Evolutionary conservation across 2,329 filamentous ascomycete species (phyloP).

Genomic region (Exophiala spinifera): DNA sequence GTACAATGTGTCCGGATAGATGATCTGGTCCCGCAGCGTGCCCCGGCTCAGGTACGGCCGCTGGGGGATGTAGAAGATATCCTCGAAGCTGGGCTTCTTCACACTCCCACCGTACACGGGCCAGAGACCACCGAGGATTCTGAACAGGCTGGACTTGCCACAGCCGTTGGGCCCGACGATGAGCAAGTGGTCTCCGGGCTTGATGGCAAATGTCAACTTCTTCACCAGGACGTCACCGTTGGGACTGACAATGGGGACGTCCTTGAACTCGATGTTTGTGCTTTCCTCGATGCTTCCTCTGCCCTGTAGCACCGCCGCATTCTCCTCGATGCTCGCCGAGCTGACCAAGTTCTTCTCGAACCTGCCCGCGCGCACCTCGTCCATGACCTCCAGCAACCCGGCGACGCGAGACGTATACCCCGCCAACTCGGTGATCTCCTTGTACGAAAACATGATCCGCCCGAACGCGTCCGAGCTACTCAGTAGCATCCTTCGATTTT

Average conservation of each 20-base stretch:
- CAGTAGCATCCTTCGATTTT: conserved; percentile 85
- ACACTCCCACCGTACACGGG: conserved; percentile 95
- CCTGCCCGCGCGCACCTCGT: conserved; percentile 81
- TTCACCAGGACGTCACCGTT: conserved; percentile 91
- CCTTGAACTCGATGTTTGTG: conserved; percentile 75
- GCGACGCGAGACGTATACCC: conserved; percentile 93
- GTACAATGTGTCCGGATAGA: conserved; percentile 85
- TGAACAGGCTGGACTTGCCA: conserved; percentile 92
- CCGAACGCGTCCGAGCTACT: conserved; percentile 95
- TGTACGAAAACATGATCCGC: conserved; percentile 95
- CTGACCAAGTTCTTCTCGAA: conserved; percentile 97
- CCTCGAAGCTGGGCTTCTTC: conserved; percentile 81
- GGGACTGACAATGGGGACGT: conserved; percentile 93
- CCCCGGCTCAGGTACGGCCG: conserved; percentile 89
- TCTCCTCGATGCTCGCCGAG: conserved; percentile 75
- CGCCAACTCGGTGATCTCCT: conserved; percentile 92
- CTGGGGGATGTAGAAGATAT: conserved; percentile 98
- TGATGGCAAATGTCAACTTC: conserved; percentile 81
- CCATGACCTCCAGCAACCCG: conserved; percentile 86
- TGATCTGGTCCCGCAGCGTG: conserved; percentile 91
- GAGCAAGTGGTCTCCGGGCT: conserved; percentile 82
- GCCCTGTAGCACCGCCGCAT: conserved; percentile 76
- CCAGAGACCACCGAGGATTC: conserved; percentile 94
- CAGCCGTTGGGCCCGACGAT: conserved; percentile 97
- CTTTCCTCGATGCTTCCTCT: conserved; percentile 81